Percentiles rank a stretch among this genome's conserved stretches.
These are phyloP conservation scores for Pythium monospermum DNA, from an alignment of 352 stramenopile species.

Conservation along the genomic window DNA sequence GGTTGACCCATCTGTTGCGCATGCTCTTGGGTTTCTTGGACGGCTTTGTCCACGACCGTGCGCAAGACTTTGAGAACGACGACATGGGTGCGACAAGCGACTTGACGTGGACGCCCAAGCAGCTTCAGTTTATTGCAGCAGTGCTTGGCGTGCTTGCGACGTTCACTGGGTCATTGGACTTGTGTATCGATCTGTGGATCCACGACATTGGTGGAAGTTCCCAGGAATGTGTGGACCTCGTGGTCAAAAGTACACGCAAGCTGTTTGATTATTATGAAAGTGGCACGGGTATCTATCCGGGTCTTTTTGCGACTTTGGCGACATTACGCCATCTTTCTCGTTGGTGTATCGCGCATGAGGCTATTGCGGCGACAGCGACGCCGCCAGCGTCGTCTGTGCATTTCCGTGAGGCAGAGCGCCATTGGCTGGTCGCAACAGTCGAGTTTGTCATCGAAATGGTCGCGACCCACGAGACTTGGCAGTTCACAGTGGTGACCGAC, in stretches of 20 bases:
- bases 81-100: slow-evolving; percentile 14
- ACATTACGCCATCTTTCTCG: slow-evolving; percentile 53
- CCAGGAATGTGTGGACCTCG: slow-evolving; percentile 50
- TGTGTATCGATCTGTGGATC: slow-evolving; percentile 41
- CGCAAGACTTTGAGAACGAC: slow-evolving; percentile 4
- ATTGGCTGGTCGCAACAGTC: slow-evolving; percentile 48
- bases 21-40: slow-evolving; percentile 50
- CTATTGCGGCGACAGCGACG: slow-evolving; percentile 8
- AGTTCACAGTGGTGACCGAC: slow-evolving; percentile 33
- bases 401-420: slow-evolving; percentile 19
- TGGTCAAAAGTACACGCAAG: slow-evolving; percentile 52
- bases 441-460: slow-evolving; percentile 61
- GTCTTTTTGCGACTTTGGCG: slow-evolving; percentile 43
- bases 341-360: slow-evolving; percentile 55
- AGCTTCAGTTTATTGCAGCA: slow-evolving; percentile 44
- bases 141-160: slow-evolving; percentile 38
- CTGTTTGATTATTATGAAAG: slow-evolving; percentile 60
- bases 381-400: slow-evolving; percentile 16
- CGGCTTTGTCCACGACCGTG: slow-evolving; percentile 39
- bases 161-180: slow-evolving; percentile 26
- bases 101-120: slow-evolving; percentile 23
- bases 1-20: slow-evolving; percentile 44
- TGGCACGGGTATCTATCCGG: slow-evolving; percentile 39
- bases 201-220: slow-evolving; percentile 34
- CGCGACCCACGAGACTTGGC: slow-evolving; percentile 58